Conservation (phyloP, 495 filamentous ascomycete species). For the Chaetomium fimeti region DNA sequence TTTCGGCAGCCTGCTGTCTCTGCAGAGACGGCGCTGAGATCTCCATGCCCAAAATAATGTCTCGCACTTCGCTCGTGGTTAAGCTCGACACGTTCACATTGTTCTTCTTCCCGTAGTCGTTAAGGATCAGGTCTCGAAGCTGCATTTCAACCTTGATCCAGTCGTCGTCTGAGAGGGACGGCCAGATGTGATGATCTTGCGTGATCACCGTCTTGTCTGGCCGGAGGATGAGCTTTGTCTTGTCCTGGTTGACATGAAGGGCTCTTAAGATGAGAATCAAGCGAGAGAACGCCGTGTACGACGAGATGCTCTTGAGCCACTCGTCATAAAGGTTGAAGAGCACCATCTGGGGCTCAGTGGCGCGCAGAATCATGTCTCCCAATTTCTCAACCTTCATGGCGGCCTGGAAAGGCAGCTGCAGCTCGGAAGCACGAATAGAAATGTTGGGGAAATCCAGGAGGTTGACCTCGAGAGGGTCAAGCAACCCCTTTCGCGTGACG, state of each 20-base stretch:
- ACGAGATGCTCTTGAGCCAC: constrained; percentile 97
- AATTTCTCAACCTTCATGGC: constrained; percentile 99
- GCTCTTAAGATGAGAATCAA: constrained; percentile 93
- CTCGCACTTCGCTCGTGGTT: constrained; percentile 93
- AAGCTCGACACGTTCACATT: constrained; percentile 97
- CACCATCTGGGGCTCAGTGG: constrained; percentile 99
- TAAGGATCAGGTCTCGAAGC: constrained; percentile 90
- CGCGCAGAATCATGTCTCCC: constrained; percentile 97
- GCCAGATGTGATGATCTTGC: constrained; percentile 99
- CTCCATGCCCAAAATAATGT: constrained; percentile 99
- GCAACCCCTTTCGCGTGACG: constrained; percentile 93
- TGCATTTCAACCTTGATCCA: constrained; percentile 99
- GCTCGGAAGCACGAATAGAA: constrained; percentile 94
- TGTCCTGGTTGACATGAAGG: constrained; percentile 95
- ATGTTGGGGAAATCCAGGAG: constrained; percentile 99
- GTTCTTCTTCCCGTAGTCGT: constrained; percentile 99
- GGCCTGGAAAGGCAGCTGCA: constrained; percentile 98
- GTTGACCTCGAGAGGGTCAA: constrained; percentile 97
- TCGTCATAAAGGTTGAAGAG: constrained; percentile 99
- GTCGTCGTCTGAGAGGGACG: constrained; percentile 87
- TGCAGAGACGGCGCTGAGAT: constrained; percentile 98
- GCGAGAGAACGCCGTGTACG: constrained; percentile 97
- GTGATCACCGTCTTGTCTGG: constrained; percentile 99
- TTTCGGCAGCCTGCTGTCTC: constrained; percentile 96
- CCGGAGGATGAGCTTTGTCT: constrained; percentile 95